Conservation (phyloP, 441 rosid species). For the Arabidopsis lyrata region DNA sequence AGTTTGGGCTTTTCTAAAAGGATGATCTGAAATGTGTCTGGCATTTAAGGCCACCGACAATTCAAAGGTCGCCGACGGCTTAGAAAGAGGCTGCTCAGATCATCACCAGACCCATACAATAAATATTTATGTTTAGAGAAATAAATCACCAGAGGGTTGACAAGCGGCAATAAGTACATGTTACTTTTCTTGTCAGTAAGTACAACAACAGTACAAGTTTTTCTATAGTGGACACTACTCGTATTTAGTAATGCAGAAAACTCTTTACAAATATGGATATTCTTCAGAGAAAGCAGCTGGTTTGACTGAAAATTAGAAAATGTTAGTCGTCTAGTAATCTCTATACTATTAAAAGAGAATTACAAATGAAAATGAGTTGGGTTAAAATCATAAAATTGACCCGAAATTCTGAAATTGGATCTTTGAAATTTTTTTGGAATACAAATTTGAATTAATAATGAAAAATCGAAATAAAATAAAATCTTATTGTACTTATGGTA, state of each 20-base stretch:
- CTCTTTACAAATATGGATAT: not conserved
- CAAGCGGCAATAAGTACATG: slow-evolving; percentile 27
- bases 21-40: not conserved
- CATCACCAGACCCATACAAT: slow-evolving; percentile 4
- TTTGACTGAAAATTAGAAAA: not conserved
- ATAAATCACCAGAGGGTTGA: slow-evolving; percentile 4
- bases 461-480: too few relatives aligned
- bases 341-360: too few relatives aligned
- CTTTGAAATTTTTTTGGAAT: too few relatives aligned
- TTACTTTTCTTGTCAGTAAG: slow-evolving; percentile 14
- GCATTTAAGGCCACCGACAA: slow-evolving; percentile 24
- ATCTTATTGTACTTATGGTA: too few relatives aligned
- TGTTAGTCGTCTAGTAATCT: not conserved
- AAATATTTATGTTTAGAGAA: not conserved
- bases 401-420: too few relatives aligned
- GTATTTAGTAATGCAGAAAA: not conserved
- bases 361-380: too few relatives aligned
- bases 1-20: not conserved
- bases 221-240: not conserved
- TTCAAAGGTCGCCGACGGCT: slow-evolving; percentile 22
- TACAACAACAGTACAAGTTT: not conserved
- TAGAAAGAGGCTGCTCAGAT: slow-evolving; percentile 18
- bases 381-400: too few relatives aligned
- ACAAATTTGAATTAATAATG: too few relatives aligned
- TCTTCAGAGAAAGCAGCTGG: not conserved